A percentile compares a stretch with the other conserved stretches of the same genome.
These are phyloP conservation scores for Buxus sempervirens DNA, from an alignment of 164 flowering plant species.

Conservation along the genomic window DNA sequence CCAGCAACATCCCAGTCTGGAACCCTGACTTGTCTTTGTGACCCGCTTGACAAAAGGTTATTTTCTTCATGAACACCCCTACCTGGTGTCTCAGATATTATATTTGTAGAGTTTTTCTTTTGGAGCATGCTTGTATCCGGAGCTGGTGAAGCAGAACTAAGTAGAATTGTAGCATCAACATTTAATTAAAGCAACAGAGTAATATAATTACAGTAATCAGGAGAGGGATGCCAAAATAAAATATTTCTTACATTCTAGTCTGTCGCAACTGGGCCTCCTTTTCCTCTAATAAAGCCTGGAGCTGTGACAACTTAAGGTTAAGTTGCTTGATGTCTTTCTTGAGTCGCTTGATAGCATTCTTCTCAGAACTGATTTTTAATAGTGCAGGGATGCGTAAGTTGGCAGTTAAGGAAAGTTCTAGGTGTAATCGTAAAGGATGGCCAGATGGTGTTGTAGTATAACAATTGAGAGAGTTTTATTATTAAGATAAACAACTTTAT, in stretches of 20 bases:
- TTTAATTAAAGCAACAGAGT: constrained; percentile 7
- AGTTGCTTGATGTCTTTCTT: constrained; percentile 82
- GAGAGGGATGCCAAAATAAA: constrained; percentile 1
- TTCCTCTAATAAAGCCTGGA: constrained; percentile 74
- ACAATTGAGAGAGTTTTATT: not conserved
- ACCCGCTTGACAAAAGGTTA: constrained; percentile 16
- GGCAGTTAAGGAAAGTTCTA: constrained; percentile 45
- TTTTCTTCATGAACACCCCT: constrained; percentile 29
- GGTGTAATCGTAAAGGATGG: not conserved
- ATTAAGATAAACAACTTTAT: not conserved
- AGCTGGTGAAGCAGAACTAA: constrained; percentile 31
- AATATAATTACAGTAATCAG: constrained; percentile 1
- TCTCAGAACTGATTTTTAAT: constrained; percentile 79
- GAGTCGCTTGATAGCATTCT: constrained; percentile 60
- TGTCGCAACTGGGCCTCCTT: constrained; percentile 66
- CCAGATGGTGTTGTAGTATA: not conserved
- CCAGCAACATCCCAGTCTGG: constrained; percentile 21
- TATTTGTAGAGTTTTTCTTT: constrained; percentile 16
- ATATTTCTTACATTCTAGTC: constrained; percentile 46
- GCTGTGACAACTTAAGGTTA: constrained; percentile 62
- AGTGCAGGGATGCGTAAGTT: constrained; percentile 74
- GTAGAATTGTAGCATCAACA: constrained; percentile 13
- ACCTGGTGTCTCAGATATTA: constrained; percentile 13
- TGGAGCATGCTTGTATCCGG: constrained; percentile 23
- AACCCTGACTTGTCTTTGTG: constrained; percentile 15